phyloP scores from a whole-genome alignment of 2,329 filamentous ascomycete genomes.

The Xenosphaeropsis pyriputrescens region DNA sequence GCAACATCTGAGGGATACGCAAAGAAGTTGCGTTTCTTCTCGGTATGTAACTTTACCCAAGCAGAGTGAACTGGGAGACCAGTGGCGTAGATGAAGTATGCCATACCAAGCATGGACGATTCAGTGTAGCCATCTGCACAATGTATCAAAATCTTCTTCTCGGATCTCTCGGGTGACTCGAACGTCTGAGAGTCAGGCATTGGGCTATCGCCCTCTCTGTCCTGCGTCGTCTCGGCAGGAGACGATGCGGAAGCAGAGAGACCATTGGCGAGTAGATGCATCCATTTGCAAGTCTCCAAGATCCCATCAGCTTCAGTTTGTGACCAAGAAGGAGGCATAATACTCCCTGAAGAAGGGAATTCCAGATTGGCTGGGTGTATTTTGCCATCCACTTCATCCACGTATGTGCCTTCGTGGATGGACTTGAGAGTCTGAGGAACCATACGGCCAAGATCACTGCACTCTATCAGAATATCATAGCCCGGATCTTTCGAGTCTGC shows the following conservation, averaged over 20 bases:
- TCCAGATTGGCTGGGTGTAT: constrained; percentile 39
- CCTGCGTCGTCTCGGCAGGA: constrained; percentile 9
- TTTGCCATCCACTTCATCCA: background rate
- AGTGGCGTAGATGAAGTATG: constrained; percentile 88
- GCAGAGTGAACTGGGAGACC: constrained; percentile 68
- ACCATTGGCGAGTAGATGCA: constrained; percentile 69
- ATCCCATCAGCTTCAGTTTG: constrained; percentile 73
- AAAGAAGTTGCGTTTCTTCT: constrained; percentile 83
- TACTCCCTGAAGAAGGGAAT: constrained; percentile 90
- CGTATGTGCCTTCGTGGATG: constrained; percentile 34
- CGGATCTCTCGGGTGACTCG: constrained; percentile 20
- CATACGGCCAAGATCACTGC: constrained; percentile 70
- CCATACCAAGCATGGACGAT: constrained; percentile 73
- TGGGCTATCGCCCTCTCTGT: constrained; percentile 38
- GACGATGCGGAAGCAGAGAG: background rate
- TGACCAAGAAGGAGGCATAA: constrained; percentile 72
- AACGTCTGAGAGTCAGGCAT: constrained; percentile 23
- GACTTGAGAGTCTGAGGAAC: constrained; percentile 51
- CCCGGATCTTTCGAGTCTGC: constrained; percentile 38
- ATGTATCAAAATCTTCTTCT: constrained; percentile 68
- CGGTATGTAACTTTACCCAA: constrained; percentile 73
- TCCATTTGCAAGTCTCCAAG: constrained; percentile 78
- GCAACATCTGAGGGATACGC: constrained; percentile 85
- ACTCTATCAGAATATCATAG: constrained; percentile 79
- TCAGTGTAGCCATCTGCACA: constrained; percentile 96